These are phyloP conservation scores for Neospermospora avenae DNA, from an alignment of 2,329 filamentous ascomycete genomes.

Conservation along the genomic window DNA sequence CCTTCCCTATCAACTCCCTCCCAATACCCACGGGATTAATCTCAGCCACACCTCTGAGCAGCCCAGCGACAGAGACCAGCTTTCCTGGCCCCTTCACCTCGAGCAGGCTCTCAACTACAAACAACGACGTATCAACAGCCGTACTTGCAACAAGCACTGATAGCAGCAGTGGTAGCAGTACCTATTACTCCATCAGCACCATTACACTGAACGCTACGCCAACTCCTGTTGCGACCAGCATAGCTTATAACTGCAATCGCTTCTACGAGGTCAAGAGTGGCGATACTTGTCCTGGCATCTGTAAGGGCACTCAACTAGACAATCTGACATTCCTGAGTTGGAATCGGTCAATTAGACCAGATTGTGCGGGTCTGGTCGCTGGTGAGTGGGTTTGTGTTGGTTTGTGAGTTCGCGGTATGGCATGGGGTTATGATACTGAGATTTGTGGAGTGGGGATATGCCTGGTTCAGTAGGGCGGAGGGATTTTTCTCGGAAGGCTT, in stretches of 20 bases:
- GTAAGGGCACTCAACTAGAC: neutral
- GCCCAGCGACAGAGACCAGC: too few species aligned
- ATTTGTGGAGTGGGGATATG: too few species aligned
- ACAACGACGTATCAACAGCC: too few species aligned
- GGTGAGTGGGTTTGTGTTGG: conserved; percentile 2
- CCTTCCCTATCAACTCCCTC: too few species aligned
- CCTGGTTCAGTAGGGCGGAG: too few species aligned
- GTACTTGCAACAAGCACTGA: neutral
- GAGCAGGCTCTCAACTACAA: neutral
- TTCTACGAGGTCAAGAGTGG: neutral
- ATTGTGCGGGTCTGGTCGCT: neutral
- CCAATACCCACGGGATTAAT: too few species aligned
- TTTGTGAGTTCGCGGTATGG: too few species aligned
- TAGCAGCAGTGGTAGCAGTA: neutral
- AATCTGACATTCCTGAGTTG: neutral
- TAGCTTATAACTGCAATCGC: neutral
- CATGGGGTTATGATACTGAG: neutral
- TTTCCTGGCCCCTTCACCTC: too few species aligned
- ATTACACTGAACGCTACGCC: neutral
- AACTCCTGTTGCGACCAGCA: neutral
- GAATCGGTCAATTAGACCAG: neutral
- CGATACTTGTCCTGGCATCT: neutral
- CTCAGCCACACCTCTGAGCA: too few species aligned
- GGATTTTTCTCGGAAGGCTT: too few species aligned
- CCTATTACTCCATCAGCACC: neutral